Evolutionary conservation across 441 rosid genomes (phyloP).

Genomic region (Pelargonium fulgidum): DNA sequence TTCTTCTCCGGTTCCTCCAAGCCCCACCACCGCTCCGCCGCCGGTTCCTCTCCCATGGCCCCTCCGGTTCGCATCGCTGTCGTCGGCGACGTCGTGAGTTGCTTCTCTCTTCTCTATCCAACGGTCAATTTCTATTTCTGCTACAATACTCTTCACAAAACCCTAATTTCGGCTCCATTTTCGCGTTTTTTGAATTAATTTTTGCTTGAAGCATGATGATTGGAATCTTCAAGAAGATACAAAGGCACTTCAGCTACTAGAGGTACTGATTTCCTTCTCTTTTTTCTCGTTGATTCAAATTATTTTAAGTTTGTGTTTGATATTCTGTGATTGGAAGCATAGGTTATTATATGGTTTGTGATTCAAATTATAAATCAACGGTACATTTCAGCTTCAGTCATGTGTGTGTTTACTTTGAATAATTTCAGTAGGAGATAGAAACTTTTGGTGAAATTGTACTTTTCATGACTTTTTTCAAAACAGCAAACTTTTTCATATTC

Average conservation of each 20-base stretch:
- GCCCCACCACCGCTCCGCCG: conserved; percentile 18
- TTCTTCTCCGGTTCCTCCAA: conserved; percentile 5
- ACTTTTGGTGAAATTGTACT: too few relatives aligned
- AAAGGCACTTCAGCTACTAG: conserved; percentile 59
- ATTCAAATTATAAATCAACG: too few relatives aligned
- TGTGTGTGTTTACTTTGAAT: conserved; percentile 4
- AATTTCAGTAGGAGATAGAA: neutral
- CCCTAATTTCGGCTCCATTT: neutral
- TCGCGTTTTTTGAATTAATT: too few relatives aligned
- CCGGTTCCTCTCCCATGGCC: conserved; percentile 42
- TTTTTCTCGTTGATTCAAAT: neutral
- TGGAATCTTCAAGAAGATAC: conserved; percentile 74
- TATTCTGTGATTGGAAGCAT: too few relatives aligned
- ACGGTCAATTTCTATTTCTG: neutral
- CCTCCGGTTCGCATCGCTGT: conserved; percentile 68
- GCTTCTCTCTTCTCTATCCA: neutral
- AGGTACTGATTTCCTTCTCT: conserved; percentile 32
- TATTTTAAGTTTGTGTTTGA: neutral
- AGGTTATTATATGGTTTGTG: too few relatives aligned
- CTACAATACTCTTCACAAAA: neutral
- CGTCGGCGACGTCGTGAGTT: conserved; percentile 67
- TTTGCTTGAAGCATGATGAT: conserved; percentile 53
- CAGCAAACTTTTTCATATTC: too few relatives aligned
- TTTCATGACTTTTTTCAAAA: too few relatives aligned
- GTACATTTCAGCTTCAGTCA: neutral